Evolutionary conservation across 345 rosid genomes (phyloP).

Genomic region (Populus davidiana): DNA sequence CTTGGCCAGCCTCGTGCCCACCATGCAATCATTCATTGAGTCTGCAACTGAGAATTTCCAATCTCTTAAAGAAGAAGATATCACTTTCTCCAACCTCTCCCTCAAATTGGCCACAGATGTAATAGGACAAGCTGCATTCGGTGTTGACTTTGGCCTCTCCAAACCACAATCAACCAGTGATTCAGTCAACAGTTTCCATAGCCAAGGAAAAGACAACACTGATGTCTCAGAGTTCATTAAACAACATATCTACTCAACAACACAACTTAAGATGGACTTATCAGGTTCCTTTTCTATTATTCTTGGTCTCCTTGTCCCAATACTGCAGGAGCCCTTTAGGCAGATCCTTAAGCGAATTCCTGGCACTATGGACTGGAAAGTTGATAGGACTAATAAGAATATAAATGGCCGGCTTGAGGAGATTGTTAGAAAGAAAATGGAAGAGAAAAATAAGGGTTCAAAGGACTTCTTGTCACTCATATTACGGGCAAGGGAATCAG

Average conservation of each 20-base stretch:
- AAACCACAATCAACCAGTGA: conserved; percentile 29
- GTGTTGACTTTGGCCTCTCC: conserved; percentile 73
- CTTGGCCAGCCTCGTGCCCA: conserved; percentile 68
- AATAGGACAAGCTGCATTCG: conserved; percentile 87
- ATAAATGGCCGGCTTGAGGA: conserved; percentile 59
- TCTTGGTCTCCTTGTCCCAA: conserved; percentile 64
- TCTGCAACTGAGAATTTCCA: conserved; percentile 55
- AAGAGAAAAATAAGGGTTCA: conserved; percentile 43
- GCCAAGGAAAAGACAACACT: conserved; percentile 21
- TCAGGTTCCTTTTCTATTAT: conserved; percentile 79
- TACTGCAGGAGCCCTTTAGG: conserved; percentile 81
- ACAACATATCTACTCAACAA: conserved; percentile 85
- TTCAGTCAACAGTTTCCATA: conserved; percentile 1
- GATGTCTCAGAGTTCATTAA: conserved; percentile 67
- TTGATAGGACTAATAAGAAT: conserved; percentile 53
- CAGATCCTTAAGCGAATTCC: conserved; percentile 83
- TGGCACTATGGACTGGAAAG: conserved; percentile 81
- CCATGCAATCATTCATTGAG: conserved; percentile 66
- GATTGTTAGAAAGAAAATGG: conserved; percentile 66
- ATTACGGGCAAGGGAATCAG: conserved; percentile 63
- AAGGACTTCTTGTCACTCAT: conserved; percentile 78
- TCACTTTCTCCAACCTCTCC: conserved; percentile 63
- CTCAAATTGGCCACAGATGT: conserved; percentile 85
- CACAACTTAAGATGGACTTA: conserved; percentile 90
- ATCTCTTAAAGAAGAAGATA: conserved; percentile 36